Evolutionary conservation across 2,329 filamentous ascomycete species (phyloP).

Genomic region (Fusarium kyushuense): DNA sequence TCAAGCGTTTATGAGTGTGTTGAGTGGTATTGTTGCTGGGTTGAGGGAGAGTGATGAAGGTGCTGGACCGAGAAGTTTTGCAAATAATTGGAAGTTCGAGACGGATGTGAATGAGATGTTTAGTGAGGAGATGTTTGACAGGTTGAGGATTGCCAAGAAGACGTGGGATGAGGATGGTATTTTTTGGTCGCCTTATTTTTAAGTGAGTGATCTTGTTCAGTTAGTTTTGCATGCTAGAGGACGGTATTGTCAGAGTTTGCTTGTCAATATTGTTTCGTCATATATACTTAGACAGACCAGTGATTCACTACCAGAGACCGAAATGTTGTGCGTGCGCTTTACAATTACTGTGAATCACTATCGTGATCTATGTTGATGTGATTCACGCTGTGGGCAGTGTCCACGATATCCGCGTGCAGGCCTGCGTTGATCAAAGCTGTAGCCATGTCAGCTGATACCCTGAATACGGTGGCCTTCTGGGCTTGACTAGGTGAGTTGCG

Average conservation of each 20-base stretch:
- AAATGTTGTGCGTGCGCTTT: constrained; percentile 53
- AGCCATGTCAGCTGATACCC: too few species aligned
- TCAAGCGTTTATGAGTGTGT: constrained; percentile 4
- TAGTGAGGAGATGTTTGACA: constrained; percentile 22
- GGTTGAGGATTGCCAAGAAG: constrained; percentile 37
- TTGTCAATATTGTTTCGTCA: constrained; percentile 23
- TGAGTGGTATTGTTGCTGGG: constrained; percentile 23
- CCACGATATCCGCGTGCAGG: too few species aligned
- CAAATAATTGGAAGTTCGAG: constrained; percentile 42
- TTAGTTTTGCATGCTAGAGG: constrained; percentile 28
- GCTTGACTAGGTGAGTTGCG: too few species aligned
- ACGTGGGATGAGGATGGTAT: constrained; percentile 44
- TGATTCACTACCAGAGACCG: constrained; percentile 63
- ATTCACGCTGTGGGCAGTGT: too few species aligned
- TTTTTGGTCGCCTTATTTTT: constrained; percentile 46
- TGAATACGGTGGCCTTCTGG: too few species aligned
- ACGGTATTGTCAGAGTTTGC: too few species aligned
- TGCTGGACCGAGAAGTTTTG: constrained; percentile 24
- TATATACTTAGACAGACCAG: constrained; percentile 61
- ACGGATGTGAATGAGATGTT: constrained; percentile 40
- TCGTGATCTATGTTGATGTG: neutral
- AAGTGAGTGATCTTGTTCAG: neutral
- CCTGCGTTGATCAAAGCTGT: too few species aligned
- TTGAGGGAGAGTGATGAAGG: constrained; percentile 25
- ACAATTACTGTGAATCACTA: neutral